These are phyloP conservation scores for Nothophaeocryptopus gaeumannii DNA, from an alignment of 2,329 filamentous ascomycete genomes.

Conservation along the genomic window DNA sequence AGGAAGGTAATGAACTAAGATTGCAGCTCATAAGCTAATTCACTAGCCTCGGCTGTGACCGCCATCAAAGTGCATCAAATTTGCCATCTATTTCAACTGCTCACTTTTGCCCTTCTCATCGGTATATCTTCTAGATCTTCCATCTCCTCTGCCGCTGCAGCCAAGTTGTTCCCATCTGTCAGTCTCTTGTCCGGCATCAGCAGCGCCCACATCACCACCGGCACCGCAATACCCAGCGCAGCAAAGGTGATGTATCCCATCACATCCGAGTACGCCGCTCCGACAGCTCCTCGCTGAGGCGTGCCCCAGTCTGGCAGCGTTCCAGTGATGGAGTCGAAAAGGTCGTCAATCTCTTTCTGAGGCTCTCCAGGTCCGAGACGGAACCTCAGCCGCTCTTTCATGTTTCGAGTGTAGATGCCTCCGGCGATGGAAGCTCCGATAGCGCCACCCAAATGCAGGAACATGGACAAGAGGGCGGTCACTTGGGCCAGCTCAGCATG, in stretches of 20 bases:
- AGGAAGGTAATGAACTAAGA: too few species aligned
- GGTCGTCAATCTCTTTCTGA: slow-evolving; percentile 34
- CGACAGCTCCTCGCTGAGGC: slow-evolving; percentile 42
- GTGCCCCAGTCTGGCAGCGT: slow-evolving; percentile 43
- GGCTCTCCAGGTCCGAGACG: slow-evolving; percentile 38
- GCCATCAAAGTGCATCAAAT: too few species aligned
- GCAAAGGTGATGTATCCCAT: slow-evolving; percentile 24
- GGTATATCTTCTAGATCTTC: too few species aligned
- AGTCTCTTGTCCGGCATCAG: slow-evolving; percentile 19
- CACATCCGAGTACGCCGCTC: slow-evolving; percentile 28
- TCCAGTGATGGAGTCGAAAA: slow-evolving; percentile 49
- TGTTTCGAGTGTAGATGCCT: slow-evolving; percentile 50
- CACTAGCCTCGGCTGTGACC: too few species aligned
- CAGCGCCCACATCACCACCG: slow-evolving; percentile 13
- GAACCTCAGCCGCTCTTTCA: slow-evolving; percentile 38
- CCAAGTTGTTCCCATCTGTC: too few species aligned
- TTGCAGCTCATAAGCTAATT: too few species aligned
- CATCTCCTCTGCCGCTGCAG: too few species aligned
- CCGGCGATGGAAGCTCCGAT: slow-evolving; percentile 45
- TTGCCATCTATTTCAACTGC: too few species aligned
- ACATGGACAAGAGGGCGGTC: slow-evolving; percentile 44
- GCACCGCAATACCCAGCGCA: slow-evolving; percentile 13
- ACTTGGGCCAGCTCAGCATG: slow-evolving; percentile 49
- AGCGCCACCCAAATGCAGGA: slow-evolving; percentile 37
- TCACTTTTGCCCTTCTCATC: too few species aligned